Percentiles rank a stretch among this genome's conserved stretches.
These are phyloP conservation scores for Lipomyces sp. DNA, from an alignment of 805 yeast genomes.

Conservation along the genomic window DNA sequence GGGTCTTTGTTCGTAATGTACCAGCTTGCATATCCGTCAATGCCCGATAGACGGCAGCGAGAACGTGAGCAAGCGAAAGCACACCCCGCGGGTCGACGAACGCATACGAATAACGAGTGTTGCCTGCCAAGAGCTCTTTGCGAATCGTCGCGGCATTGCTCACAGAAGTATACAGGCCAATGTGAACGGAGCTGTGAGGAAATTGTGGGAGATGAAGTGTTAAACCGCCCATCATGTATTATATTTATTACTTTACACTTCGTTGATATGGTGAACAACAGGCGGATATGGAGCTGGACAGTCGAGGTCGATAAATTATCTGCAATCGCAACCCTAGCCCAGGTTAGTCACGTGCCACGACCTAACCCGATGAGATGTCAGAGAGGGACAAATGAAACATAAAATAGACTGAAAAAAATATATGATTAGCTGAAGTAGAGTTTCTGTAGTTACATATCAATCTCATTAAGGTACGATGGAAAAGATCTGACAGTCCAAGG, in stretches of 20 bases:
- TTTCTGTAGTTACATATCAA: no score
- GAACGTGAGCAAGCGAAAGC: conserved; percentile 62
- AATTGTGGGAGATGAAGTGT: conserved; percentile 25
- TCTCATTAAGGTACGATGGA: no score
- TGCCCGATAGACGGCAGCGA: conserved; percentile 64
- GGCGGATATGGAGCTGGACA: neutral
- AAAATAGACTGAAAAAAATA: no score
- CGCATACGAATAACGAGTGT: conserved; percentile 61
- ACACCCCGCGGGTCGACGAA: conserved; percentile 66
- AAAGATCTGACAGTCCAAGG: no score
- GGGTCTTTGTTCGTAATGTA: conserved; percentile 60
- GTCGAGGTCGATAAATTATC: no score
- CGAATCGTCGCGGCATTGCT: conserved; percentile 54
- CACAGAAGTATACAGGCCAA: conserved; percentile 56
- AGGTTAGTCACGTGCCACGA: no score
- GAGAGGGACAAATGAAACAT: no score
- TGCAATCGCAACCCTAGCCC: no score
- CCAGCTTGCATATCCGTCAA: conserved; percentile 55
- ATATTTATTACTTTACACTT: neutral
- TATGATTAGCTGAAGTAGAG: no score
- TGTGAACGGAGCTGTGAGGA: conserved; percentile 41
- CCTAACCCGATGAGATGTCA: no score
- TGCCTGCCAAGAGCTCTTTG: conserved; percentile 51
- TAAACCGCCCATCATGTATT: neutral
- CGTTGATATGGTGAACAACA: neutral